These are phyloP conservation scores for Pseudogymnoascus sp. DNA, from an alignment of 2,329 filamentous ascomycete genomes.

Conservation along the genomic window DNA sequence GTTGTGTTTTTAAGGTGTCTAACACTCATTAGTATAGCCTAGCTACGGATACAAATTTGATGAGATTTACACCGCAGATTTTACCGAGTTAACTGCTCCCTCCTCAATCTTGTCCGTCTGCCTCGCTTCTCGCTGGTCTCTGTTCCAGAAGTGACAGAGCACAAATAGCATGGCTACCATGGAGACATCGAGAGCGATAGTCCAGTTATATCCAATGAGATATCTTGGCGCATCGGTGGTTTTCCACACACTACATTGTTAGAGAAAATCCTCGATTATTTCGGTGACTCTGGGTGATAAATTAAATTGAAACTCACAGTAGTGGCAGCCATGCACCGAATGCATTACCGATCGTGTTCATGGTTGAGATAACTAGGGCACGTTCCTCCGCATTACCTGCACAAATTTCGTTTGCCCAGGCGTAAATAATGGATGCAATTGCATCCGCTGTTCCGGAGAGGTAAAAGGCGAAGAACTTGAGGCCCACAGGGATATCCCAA, in stretches of 20 bases:
- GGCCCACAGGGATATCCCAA: slow-evolving; percentile 25
- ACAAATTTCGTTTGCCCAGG: slow-evolving; percentile 28
- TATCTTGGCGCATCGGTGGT: slow-evolving; percentile 26
- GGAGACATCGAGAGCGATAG: slow-evolving; percentile 24
- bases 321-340: slow-evolving; percentile 26
- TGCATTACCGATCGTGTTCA: slow-evolving; percentile 30
- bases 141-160: slow-evolving; percentile 14
- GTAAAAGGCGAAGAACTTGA: slow-evolving; percentile 29
- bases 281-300: no score
- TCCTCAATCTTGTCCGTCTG: background rate
- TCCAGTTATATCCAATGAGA: slow-evolving; percentile 26
- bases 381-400: slow-evolving; percentile 29
- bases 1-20: background rate
- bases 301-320: slow-evolving; percentile 13
- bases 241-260: slow-evolving; percentile 20
- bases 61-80: background rate
- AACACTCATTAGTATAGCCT: no score
- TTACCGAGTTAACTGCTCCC: background rate
- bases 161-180: slow-evolving; percentile 20
- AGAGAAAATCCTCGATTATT: background rate
- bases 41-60: background rate
- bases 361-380: slow-evolving; percentile 28
- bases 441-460: slow-evolving; percentile 27
- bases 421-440: slow-evolving; percentile 28
- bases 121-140: slow-evolving; percentile 7